Conservation (phyloP, 2,329 filamentous ascomycete species). For the Colletotrichum graminicola region DNA sequence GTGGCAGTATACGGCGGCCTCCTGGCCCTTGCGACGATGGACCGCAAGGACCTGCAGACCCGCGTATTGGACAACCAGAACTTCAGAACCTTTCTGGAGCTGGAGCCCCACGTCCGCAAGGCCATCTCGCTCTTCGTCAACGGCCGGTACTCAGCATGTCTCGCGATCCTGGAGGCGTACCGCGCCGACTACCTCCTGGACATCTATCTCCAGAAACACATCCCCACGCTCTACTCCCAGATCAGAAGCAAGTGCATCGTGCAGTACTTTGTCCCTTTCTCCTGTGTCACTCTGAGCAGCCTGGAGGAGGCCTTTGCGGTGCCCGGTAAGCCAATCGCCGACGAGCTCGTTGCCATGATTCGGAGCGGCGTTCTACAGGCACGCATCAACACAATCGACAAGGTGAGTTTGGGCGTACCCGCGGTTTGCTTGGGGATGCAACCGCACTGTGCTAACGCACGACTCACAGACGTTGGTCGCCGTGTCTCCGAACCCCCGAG, state of each 20-base stretch:
- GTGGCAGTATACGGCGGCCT: conserved; percentile 93
- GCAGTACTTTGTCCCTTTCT: conserved; percentile 93
- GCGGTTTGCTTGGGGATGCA: conserved; percentile 18
- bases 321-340: conserved; percentile 72
- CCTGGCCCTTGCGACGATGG: conserved; percentile 90
- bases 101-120: conserved; percentile 93
- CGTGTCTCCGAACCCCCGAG: conserved; percentile 74
- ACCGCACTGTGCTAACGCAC: conserved; percentile 35
- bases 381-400: conserved; percentile 86
- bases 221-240: conserved; percentile 75
- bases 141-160: conserved; percentile 87
- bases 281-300: conserved; percentile 82
- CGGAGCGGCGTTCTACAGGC: conserved; percentile 77
- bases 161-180: conserved; percentile 85
- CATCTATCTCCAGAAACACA: conserved; percentile 82
- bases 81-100: conserved; percentile 90
- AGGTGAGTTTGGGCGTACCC: conserved; percentile 58
- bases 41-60: conserved; percentile 78
- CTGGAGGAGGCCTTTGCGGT: conserved; percentile 82
- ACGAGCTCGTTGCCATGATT: conserved; percentile 85
- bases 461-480: conserved; percentile 75
- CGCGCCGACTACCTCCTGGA: conserved; percentile 91
- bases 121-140: conserved; percentile 91
- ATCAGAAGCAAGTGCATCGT: conserved; percentile 94
- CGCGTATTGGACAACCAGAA: conserved; percentile 82